Evolutionary conservation across 331 rosid species (phyloP).

Genomic region (Quercus phellos): DNA sequence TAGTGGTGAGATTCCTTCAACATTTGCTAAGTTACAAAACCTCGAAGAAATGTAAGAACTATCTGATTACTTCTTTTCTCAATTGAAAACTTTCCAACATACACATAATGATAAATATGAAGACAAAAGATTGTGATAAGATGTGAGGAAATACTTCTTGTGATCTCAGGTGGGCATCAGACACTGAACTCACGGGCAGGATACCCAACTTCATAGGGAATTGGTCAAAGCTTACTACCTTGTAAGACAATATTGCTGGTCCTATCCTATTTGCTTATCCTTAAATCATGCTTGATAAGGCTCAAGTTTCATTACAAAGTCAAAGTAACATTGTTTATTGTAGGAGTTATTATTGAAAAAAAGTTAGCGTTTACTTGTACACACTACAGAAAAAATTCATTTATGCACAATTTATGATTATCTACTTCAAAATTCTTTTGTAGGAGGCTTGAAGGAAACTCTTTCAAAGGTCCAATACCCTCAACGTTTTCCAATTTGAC

Average conservation of each 20-base stretch:
- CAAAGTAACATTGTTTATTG: neutral
- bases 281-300: neutral
- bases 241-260: slow-evolving; percentile 45
- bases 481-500: slow-evolving; percentile 51
- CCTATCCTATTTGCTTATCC: neutral
- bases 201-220: slow-evolving; percentile 76
- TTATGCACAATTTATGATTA: neutral
- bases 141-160: neutral
- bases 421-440: slow-evolving; percentile 1
- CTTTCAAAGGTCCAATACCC: slow-evolving; percentile 67
- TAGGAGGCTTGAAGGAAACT: slow-evolving; percentile 86
- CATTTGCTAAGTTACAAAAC: no score
- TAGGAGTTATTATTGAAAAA: neutral
- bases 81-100: neutral
- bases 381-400: neutral
- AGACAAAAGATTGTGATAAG: neutral
- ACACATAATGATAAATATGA: neutral
- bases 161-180: slow-evolving; percentile 68
- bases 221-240: slow-evolving; percentile 43
- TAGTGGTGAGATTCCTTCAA: slow-evolving; percentile 31
- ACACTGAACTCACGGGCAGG: slow-evolving; percentile 48
- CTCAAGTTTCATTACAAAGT: neutral
- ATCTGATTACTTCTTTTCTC: no score
- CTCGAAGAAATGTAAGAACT: no score
- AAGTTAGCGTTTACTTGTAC: neutral